phyloP scores from a whole-genome alignment of 176 grass and related monocot species.

The bread wheat (Triticum aestivum) region IWGSC_CS_RefSeq_v2.1 NC_057795.1:30017209-30017708 shows the following conservation, averaged over 20 bases:
- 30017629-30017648: too few species aligned
- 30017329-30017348: neutral
- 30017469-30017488: neutral
- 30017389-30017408: neutral
- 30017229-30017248: neutral
- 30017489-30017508: neutral
- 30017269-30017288: neutral
- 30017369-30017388: neutral
- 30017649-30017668: too few species aligned
- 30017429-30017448: neutral
- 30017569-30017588: too few species aligned
- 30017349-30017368: neutral
- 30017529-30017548: neutral
- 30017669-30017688: too few species aligned
- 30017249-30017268: neutral
- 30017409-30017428: neutral
- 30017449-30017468: neutral
- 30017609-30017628: too few species aligned
- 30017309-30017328: neutral
- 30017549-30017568: too few species aligned
- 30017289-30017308: too few species aligned
- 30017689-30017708: too few species aligned
- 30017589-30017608: too few species aligned
- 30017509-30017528: neutral
- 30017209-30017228: neutral